phyloP scores from a whole-genome alignment of 2,329 filamentous ascomycete genomes.

The Talaromyces amestolkiae region DNA sequence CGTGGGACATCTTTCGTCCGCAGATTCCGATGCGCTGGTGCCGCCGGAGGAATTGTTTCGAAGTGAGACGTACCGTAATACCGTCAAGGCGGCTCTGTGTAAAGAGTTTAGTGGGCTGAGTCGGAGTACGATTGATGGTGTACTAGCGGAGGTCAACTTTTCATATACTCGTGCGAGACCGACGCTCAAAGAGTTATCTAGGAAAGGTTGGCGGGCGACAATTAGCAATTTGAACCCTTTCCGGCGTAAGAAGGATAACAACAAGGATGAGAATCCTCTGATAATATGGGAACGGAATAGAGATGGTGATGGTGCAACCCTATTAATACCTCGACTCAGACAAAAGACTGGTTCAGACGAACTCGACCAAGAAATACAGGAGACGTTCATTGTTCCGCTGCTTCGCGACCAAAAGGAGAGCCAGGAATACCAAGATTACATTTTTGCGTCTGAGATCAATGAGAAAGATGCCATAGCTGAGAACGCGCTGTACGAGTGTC shows the following conservation, averaged over 20 bases:
- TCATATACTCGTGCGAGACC: constrained; percentile 46
- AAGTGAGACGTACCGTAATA: constrained; percentile 42
- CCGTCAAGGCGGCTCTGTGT: constrained; percentile 38
- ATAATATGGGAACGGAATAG: constrained; percentile 38
- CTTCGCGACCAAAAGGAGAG: constrained; percentile 35
- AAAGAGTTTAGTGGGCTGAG: constrained; percentile 46
- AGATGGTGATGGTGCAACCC: constrained; percentile 26
- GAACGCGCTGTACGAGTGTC: constrained; percentile 47
- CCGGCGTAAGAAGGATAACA: constrained; percentile 37
- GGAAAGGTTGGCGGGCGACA: constrained; percentile 46
- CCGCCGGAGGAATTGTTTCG: constrained; percentile 46
- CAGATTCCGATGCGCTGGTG: constrained; percentile 24
- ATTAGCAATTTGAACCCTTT: constrained; percentile 45
- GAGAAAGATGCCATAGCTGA: constrained; percentile 42
- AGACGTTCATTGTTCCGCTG: constrained; percentile 38
- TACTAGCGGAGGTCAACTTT: constrained; percentile 49
- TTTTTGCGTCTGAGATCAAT: constrained; percentile 44
- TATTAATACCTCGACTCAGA: constrained; percentile 35
- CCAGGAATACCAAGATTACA: constrained; percentile 38
- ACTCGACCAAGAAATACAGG: constrained; percentile 44
- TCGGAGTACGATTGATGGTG: constrained; percentile 46
- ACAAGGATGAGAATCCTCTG: constrained; percentile 39
- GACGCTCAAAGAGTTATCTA: constrained; percentile 42
- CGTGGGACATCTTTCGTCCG: neutral
- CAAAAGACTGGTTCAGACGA: constrained; percentile 42